Conservation (phyloP, 805 yeast genomes). For the Cyberlindnera euphorbiae region DNA sequence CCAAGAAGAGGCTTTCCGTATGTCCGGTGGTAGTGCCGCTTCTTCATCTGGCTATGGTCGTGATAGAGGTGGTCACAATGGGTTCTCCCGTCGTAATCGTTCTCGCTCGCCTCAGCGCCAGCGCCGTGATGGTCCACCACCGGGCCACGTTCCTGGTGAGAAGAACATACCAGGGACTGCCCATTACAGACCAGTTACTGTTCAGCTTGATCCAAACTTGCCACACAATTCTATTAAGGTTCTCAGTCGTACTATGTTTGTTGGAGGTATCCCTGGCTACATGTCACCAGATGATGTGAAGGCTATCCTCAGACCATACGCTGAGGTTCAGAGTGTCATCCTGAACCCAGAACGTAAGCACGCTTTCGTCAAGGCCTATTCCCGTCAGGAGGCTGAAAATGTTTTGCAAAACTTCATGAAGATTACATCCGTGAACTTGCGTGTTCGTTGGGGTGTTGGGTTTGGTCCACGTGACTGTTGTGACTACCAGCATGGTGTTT, state of each 20-base stretch:
- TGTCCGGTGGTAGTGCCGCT: conserved; percentile 20
- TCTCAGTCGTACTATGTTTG: conserved; percentile 82
- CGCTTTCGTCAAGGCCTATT: conserved; percentile 92
- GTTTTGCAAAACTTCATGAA: conserved; percentile 70
- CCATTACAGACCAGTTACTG: conserved; percentile 71
- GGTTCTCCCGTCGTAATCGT: conserved; percentile 21
- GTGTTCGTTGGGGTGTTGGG: conserved; percentile 99
- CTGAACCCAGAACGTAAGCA: conserved; percentile 86
- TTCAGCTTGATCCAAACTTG: conserved; percentile 62
- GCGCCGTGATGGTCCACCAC: conserved; percentile 20
- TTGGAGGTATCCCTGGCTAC: conserved; percentile 85
- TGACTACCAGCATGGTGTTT: conserved; percentile 86
- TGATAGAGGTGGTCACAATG: conserved; percentile 15
- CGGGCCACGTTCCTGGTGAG: conserved; percentile 46
- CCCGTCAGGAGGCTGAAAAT: conserved; percentile 85
- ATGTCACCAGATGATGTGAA: conserved; percentile 76
- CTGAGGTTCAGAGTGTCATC: conserved; percentile 88
- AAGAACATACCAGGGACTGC: conserved; percentile 65
- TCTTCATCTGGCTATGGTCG: conserved; percentile 16
- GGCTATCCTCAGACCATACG: conserved; percentile 71
- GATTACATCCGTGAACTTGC: conserved; percentile 47
- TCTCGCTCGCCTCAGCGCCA: conserved; percentile 28
- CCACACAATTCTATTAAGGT: conserved; percentile 82
- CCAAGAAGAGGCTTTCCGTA: conserved; percentile 26
- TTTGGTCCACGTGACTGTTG: conserved; percentile 98